Evolutionary conservation across 108 stramenopile genomes (phyloP).

Genomic region (Pseudonitzschia multiseries): DNA sequence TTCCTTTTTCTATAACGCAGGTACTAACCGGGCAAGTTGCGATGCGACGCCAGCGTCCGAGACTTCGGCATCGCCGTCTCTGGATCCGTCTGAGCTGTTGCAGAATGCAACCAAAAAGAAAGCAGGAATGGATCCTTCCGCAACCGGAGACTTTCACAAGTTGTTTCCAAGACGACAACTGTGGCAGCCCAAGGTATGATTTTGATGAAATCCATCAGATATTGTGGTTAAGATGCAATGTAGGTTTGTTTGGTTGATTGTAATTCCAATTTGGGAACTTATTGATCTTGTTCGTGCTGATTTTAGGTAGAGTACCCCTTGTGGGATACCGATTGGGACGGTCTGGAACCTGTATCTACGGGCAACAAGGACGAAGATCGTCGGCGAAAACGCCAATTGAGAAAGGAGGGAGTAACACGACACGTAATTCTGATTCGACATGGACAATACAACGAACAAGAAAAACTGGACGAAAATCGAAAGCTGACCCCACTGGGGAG

Average conservation of each 20-base stretch:
- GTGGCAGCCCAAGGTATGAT: conserved; percentile 52
- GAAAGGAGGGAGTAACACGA: conserved; percentile 80
- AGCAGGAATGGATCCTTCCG: conserved; percentile 12
- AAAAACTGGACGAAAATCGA: conserved; percentile 73
- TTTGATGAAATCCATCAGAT: not conserved
- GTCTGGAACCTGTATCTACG: conserved; percentile 36
- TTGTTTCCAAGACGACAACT: conserved; percentile 80
- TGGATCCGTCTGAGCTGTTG: not conserved
- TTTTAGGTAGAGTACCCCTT: conserved; percentile 63
- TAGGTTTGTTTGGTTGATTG: not conserved
- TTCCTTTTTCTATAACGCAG: not conserved
- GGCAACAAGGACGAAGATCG: conserved; percentile 42
- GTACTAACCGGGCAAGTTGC: not conserved
- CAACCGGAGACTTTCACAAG: conserved; percentile 33
- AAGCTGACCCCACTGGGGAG: conserved; percentile 83
- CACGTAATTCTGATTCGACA: conserved; percentile 88
- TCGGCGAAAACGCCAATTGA: conserved; percentile 39
- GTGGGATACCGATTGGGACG: conserved; percentile 88
- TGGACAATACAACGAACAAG: conserved; percentile 89
- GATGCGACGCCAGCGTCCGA: too few relatives aligned
- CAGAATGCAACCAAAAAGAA: not conserved
- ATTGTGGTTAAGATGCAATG: too few relatives aligned
- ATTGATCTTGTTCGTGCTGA: not conserved
- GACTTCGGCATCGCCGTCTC: not conserved
- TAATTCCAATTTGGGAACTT: not conserved